Evolutionary conservation across 2,329 filamentous ascomycete genomes (phyloP), one percentile per base, ranked within the genome.

Genomic region (Neonectria neomacrospora): DNA sequence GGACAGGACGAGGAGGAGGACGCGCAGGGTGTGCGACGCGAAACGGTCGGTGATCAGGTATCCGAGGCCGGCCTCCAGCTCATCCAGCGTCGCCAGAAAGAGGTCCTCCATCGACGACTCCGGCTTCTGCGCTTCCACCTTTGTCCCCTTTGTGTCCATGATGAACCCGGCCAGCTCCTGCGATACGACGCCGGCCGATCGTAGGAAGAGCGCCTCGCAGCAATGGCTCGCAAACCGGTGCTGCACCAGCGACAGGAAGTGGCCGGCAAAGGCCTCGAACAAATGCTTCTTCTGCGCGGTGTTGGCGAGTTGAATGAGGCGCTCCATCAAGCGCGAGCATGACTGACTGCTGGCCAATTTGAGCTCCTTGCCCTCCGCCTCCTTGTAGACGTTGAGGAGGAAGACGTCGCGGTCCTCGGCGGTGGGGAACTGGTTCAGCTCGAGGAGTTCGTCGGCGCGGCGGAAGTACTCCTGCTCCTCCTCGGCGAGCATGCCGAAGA

Each of bases 221-320:
- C 95, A 98, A 81, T 99, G 96, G 64, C 94, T 97, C 5, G 96
- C 96, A 74, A 99, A 99, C 18, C 96, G 91, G 80, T 99, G 96
- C 76, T 96, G 94, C 54, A 97, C 90, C 28, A 99, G 86, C 72
- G 94, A 91, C 62, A 95, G 82, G 79, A 98, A 97, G 79, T 98
- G 92, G 34, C 91, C 90, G 20, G 85, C 89, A 77, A 98, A 97
- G 47, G 91, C 93, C 68, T 88, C 87, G 76, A 98, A 98, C 20
- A 99, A 80, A 51, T 85, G 85, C 83, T 97, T 97, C 78, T 97
- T 90, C 80, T 98, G 96, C 18, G 82, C 81, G 32, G 90, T 85
- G 34, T 88, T 91, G 28, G 93, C 95, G 67, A 97, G 82, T 57
- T 94, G 85, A 57, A 99, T 96, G 75, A 99, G 80, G 32, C 94